Percentiles rank a stretch among this genome's conserved stretches.
These are phyloP conservation scores for Malus hybrid DNA, from an alignment of 331 rosid genomes.

Conservation along the genomic window DNA sequence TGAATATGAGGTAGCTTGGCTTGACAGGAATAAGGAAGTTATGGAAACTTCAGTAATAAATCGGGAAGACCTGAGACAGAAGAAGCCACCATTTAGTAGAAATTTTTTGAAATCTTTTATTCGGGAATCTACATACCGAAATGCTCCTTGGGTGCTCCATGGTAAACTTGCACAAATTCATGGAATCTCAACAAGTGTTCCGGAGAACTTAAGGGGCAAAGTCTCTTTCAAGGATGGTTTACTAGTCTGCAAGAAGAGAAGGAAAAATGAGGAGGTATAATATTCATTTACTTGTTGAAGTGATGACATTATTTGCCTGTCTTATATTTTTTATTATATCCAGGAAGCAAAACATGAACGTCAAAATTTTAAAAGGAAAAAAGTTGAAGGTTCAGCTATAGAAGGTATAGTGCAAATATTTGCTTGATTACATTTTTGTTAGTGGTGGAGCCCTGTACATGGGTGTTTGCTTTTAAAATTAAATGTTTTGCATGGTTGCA, in stretches of 20 bases:
- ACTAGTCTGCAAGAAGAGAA: slow-evolving; percentile 60
- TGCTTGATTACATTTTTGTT: slow-evolving; percentile 2
- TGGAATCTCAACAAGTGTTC: slow-evolving; percentile 69
- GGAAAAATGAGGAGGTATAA: slow-evolving; percentile 36
- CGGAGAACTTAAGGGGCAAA: slow-evolving; percentile 54
- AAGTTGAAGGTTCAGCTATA: slow-evolving; percentile 33
- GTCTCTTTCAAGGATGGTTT: slow-evolving; percentile 60
- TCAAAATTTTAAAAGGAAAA: slow-evolving; percentile 44
- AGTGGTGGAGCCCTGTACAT: background rate
- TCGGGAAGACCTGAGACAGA: slow-evolving; percentile 54
- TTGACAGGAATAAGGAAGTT: slow-evolving; percentile 60
- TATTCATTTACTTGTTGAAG: background rate
- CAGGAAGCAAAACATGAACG: slow-evolving; percentile 42
- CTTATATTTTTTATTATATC: slow-evolving; percentile 31
- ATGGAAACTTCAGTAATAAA: slow-evolving; percentile 35
- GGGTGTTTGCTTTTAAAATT: background rate
- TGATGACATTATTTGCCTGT: background rate
- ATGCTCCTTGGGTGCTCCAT: slow-evolving; percentile 89
- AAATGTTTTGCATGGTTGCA: slow-evolving; percentile 1
- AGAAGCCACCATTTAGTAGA: slow-evolving; percentile 78
- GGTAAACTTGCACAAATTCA: slow-evolving; percentile 60
- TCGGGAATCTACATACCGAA: slow-evolving; percentile 87
- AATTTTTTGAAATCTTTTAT: slow-evolving; percentile 69
- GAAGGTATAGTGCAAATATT: background rate
- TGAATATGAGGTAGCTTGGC: slow-evolving; percentile 73